Percentiles rank a stretch among this genome's conserved stretches.
phyloP scores from a whole-genome alignment of 768 basidiomycete species.

The Psilocybe tampanensis region DNA sequence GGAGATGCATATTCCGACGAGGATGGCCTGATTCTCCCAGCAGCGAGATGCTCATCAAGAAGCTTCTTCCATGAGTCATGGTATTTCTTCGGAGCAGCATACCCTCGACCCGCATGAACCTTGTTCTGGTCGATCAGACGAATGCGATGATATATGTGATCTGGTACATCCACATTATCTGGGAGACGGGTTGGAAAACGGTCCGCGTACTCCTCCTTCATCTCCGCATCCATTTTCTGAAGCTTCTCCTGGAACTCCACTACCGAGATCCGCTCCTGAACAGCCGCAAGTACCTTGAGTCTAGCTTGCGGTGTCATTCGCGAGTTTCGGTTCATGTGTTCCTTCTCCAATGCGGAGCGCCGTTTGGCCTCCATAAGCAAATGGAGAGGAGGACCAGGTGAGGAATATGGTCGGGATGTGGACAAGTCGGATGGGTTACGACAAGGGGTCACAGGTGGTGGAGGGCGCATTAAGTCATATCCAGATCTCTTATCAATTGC shows the following conservation, averaged over 20 bases:
- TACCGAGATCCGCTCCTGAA: constrained; percentile 12
- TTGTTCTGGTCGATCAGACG: constrained; percentile 25
- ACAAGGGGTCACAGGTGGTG: too few species aligned
- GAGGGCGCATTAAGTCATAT: too few species aligned
- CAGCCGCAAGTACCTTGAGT: too few species aligned
- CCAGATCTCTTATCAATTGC: too few species aligned
- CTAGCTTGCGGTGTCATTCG: too few species aligned
- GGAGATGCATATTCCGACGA: constrained; percentile 31
- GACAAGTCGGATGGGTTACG: too few species aligned
- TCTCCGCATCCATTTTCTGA: background rate
- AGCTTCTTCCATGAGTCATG: constrained; percentile 30
- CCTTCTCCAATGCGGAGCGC: too few species aligned
- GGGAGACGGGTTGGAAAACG: constrained; percentile 22
- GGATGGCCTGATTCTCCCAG: constrained; percentile 29
- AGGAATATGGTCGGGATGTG: too few species aligned
- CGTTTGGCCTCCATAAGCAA: too few species aligned
- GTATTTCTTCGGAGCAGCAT: constrained; percentile 34
- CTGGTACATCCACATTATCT: constrained; percentile 9
- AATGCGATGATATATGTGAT: constrained; percentile 15
- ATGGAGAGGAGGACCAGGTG: too few species aligned
- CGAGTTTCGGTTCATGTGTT: constrained; percentile 4
- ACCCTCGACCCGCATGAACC: constrained; percentile 17
- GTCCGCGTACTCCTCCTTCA: constrained; percentile 8
- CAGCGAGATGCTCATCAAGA: constrained; percentile 32
- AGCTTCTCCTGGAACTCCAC: constrained; percentile 1